Percentiles rank a stretch among this genome's conserved stretches.
Conservation (phyloP, 129 eudicot genomes). For the Logfia minima region DNA sequence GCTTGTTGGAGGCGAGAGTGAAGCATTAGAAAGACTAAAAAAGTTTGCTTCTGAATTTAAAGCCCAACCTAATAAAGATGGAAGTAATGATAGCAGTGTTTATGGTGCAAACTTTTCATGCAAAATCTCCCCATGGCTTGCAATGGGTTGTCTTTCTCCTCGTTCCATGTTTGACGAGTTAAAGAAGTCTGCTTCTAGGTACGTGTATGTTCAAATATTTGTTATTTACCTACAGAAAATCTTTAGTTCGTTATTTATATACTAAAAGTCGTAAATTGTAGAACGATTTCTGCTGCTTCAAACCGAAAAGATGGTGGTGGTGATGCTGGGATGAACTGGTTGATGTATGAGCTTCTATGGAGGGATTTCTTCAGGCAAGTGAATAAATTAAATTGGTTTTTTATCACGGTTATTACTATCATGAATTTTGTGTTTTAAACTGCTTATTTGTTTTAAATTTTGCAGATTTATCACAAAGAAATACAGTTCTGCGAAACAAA, state of each 20-base stretch:
- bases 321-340: constrained; percentile 79
- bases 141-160: constrained; percentile 97
- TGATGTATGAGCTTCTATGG: constrained; percentile 90
- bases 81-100: constrained; percentile 65
- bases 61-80: constrained; percentile 72
- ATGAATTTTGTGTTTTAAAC: neutral
- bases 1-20: constrained; percentile 89
- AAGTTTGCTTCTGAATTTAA: constrained; percentile 81
- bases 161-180: constrained; percentile 89
- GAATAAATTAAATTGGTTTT: neutral
- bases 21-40: constrained; percentile 78
- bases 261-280: constrained; percentile 34
- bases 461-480: constrained; percentile 80
- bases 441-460: neutral
- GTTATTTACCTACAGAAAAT: neutral
- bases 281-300: constrained; percentile 65
- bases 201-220: neutral
- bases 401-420: neutral
- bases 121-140: constrained; percentile 95
- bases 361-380: constrained; percentile 95
- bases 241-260: neutral
- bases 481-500: constrained; percentile 72
- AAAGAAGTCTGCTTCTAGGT: constrained; percentile 87
- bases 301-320: constrained; percentile 58
- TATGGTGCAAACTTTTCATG: constrained; percentile 93